Evolutionary conservation across 352 stramenopile species (phyloP), one percentile per base, ranked within the genome.

Genomic region (Globisporangium okanoganense): DNA sequence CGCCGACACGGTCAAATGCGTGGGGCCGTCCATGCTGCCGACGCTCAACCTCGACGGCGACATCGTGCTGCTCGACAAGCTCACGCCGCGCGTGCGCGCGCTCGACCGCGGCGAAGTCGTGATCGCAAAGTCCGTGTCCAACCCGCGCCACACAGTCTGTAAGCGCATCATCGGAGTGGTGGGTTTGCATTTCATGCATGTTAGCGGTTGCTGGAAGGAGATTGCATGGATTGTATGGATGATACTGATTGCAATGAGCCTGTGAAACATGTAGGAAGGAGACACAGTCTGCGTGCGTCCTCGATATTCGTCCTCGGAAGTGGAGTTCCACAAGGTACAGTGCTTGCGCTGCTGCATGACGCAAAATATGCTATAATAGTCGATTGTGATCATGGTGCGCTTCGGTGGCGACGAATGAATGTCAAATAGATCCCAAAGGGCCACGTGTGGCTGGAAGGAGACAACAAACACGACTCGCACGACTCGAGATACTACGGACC

Each of bases 381-480:
- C 35, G 25, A 31, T 24, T 33, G 10, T 38, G 48, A 14, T 7
- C 48, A 54, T 40, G n/a, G 40, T 48, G 47, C 44, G 9, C 31
- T 43, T 68, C 10, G 27, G 48, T 45, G n/a, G 14, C 31, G n/a
- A 38, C 8, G 20, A 24, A 12, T 4, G 48, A 53, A 12, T 53
- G 48, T 10, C n/a, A 43, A 29, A 25, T 45, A 84, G 78, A 82
- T 93, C 24, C 96, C 96, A 3, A 84, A 90, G 56, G 94, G 96
- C 33, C 91, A 98, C 67, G 76, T 98, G 50, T 99, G 97, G 97
- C 69, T 99, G 14, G 94, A 99, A 78, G 97, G 97, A 45, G 97
- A 99, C 78, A 99, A 99, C 83, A 91, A 96, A 36, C 70, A 93
- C 59, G 95, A 98, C 78, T 98, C 92, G 41, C 92, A 88, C 35